Conservation (phyloP, 208 protist species). For the Acanthamoeba culbertsoni region DNA sequence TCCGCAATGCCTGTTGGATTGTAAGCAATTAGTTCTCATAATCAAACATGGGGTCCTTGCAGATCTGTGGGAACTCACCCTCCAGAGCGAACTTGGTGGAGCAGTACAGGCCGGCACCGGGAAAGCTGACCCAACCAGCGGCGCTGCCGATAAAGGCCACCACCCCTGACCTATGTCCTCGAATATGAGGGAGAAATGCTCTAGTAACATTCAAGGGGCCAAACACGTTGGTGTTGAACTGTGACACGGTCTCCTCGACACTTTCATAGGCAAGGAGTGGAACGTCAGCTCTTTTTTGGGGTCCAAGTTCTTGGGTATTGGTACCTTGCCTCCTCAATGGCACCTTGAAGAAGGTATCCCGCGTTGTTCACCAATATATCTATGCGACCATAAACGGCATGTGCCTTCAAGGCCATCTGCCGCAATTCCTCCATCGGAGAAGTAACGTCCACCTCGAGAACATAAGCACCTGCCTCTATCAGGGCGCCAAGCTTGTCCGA, state of each 20-base stretch:
- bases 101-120: conserved; percentile 34
- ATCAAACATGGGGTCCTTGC: neutral
- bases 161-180: neutral
- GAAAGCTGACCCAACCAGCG: neutral
- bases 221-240: conserved; percentile 57
- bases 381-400: conserved; percentile 30
- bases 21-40: neutral
- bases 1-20: conserved; percentile 3
- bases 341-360: neutral
- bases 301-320: neutral
- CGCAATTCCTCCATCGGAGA: neutral
- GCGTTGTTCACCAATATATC: conserved; percentile 58
- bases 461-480: neutral
- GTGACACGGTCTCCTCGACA: neutral
- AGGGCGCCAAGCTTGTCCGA: neutral
- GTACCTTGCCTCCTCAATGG: conserved; percentile 4
- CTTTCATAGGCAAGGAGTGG: neutral
- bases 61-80: neutral
- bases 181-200: conserved; percentile 49
- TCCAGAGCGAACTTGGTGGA: conserved; percentile 58
- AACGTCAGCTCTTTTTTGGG: neutral
- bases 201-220: neutral
- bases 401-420: neutral
- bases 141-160: conserved; percentile 11
- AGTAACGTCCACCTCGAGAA: conserved; percentile 42